phyloP scores from a whole-genome alignment of 106 monocot species.

The Dendrobium huoshanense region DNA sequence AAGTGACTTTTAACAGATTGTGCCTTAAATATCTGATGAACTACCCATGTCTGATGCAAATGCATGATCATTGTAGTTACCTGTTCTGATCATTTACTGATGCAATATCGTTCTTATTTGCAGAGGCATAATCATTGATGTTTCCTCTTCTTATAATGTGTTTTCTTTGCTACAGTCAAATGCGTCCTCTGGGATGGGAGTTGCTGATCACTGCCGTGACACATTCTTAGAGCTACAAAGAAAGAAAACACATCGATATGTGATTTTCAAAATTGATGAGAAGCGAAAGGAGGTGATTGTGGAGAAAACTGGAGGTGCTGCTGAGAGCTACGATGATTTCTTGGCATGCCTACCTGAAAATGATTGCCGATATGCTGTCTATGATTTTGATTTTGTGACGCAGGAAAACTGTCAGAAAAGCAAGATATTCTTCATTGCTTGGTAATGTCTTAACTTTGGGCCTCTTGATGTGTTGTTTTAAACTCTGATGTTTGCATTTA shows the following conservation, averaged over 20 bases:
- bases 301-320: slow-evolving; percentile 23
- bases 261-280: slow-evolving; percentile 29
- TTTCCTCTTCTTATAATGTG: background rate
- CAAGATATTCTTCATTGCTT: slow-evolving; percentile 31
- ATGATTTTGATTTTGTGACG: slow-evolving; percentile 30
- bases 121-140: background rate
- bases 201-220: slow-evolving; percentile 17
- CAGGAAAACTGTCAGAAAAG: slow-evolving; percentile 32
- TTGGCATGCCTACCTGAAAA: slow-evolving; percentile 16
- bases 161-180: slow-evolving; percentile 12
- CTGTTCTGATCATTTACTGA: background rate
- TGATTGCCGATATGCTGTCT: slow-evolving; percentile 25
- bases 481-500: background rate
- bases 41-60: background rate
- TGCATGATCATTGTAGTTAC: no score
- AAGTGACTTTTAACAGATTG: background rate
- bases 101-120: background rate
- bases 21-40: background rate
- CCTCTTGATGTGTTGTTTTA: background rate
- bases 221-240: slow-evolving; percentile 20
- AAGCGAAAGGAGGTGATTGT: slow-evolving; percentile 22
- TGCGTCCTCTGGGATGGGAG: slow-evolving; percentile 24
- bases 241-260: slow-evolving; percentile 24
- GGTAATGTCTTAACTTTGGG: slow-evolving; percentile 6
- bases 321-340: slow-evolving; percentile 28